Evolutionary conservation across 2,329 filamentous ascomycete genomes (phyloP), one percentile per base, ranked within the genome.

Genomic region (Claviceps cyperi): DNA sequence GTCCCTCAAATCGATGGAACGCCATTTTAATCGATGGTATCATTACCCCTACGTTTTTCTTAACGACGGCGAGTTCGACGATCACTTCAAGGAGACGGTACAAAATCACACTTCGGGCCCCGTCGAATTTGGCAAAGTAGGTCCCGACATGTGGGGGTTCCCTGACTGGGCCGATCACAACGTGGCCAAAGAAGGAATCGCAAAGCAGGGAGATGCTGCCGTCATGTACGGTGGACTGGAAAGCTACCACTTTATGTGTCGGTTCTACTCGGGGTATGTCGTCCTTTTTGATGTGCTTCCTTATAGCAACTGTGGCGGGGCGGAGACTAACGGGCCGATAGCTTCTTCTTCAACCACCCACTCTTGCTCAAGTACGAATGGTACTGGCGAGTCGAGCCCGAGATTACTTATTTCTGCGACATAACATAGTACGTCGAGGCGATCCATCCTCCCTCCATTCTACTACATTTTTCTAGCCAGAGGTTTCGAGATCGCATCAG

Each of bases 171-270:
- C 92, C 48, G 90, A 98, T 64, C 79, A 81, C 58, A 90, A 92
- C 65, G 87, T 96, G 49, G 91, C 90, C 56, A 89, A 90, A 69
- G 92, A 98, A 67, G 91, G 91, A 53, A 94, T 98, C 62, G 81
- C 86, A 49, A 95, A 96, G 71, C 92, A 98, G 67, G 92, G 92
- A 56, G 92, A 98, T 66, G 83, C 83, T 47, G 92, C 92, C 45
- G 94, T 98, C 73, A 98, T 98, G 92, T 98, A 97, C 65, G 92
- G 92, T 65, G 92, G 92, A 45, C 84, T 98, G 75, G 92, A 97
- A 67, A 96, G 90, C 69, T 98, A 98, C 64, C 92, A 98, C 62
- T 84, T 94, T 69, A 98, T 98, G 92, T 98, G 92, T 66, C 81
- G 92, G 59, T 98, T 98, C 74, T 98, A 98, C 71, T 98, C 92